Base-by-base conservation (phyloP, 768 basidiomycete species). In the Pulveroboletus sp. region DNA sequence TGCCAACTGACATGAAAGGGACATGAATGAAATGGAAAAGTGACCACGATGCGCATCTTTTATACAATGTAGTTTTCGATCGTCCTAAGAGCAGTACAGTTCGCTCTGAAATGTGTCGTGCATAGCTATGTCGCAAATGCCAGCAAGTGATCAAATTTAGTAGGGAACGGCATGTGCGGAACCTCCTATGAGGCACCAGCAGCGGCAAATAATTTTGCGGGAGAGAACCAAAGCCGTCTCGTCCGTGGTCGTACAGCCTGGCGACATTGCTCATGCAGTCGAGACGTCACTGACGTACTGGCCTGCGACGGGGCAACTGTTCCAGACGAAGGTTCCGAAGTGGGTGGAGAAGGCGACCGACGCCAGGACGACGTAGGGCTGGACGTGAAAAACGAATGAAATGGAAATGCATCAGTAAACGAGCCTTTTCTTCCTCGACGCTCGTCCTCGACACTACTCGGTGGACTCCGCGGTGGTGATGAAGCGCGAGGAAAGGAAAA, bases 181-280 rank as follows among this genome's bases (percentile, higher is more conserved):
- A 27, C 28, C 31, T 39, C 53, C 67, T 68, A 69, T 49, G 67
- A 62, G 40, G 67, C 71, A 47, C 71, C 72, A 47, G 73, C 60
- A 42, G 75, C 69, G 54, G 73, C 61, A 57, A 79, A 77, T 55
- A 81, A 60, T 65, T 75, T 75, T 63, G 74, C 74, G 27, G 78
- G 72, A 47, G 75, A 74, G 62, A 81, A 80, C 80, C 80, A 82
- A 56, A 73, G 69, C 33, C 76, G 73, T 58, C 73, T 70, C 50
- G 76, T 65, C 50, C 76, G 70, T 55, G 66, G 66, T 30, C 67
- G 63, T 32, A 63, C 59, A 18, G 57, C 67, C 45, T 67, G 62
- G 35, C 69, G 68, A 59, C 67, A 70, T 35, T 62, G 61, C 43
- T 64, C 64, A 39, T 60, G 62, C 56, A 66, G 63, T 57, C 57